phyloP scores from a whole-genome alignment of 2,329 filamentous ascomycete genomes.

The Rasamsonia emersonii region DNA sequence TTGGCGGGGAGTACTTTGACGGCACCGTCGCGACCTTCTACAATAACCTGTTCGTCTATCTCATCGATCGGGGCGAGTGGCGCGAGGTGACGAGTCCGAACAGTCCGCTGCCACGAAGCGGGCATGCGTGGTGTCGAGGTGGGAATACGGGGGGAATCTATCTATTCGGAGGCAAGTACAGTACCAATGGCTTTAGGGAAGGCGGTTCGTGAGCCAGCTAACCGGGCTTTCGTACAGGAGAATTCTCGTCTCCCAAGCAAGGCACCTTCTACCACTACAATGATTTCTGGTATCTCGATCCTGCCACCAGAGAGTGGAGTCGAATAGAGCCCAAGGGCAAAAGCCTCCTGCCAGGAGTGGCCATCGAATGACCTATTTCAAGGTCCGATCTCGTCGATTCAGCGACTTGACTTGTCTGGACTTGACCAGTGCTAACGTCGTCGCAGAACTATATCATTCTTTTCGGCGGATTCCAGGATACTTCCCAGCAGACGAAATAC shows the following conservation, averaged over 20 bases:
- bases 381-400: conserved; percentile 41
- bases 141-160: conserved; percentile 81
- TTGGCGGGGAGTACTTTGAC: conserved; percentile 94
- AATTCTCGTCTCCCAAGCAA: conserved; percentile 94
- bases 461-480: conserved; percentile 96
- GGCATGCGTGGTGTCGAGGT: conserved; percentile 89
- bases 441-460: conserved; percentile 75
- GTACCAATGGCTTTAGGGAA: too few species aligned
- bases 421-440: neutral
- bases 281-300: conserved; percentile 92
- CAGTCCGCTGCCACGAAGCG: conserved; percentile 77
- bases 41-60: conserved; percentile 59
- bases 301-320: conserved; percentile 77
- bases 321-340: conserved; percentile 65
- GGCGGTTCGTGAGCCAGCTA: too few species aligned
- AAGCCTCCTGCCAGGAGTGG: conserved; percentile 78
- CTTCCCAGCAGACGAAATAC: conserved; percentile 89
- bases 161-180: conserved; percentile 62
- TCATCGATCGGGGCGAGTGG: conserved; percentile 84
- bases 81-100: conserved; percentile 84
- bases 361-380: conserved; percentile 93
- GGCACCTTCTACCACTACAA: conserved; percentile 99
- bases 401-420: too few species aligned
- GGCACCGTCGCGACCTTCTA: conserved; percentile 69
- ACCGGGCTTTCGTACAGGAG: too few species aligned